Base-by-base conservation (phyloP, 805 yeast species). In the Wickerhamomyces queroliae region DNA sequence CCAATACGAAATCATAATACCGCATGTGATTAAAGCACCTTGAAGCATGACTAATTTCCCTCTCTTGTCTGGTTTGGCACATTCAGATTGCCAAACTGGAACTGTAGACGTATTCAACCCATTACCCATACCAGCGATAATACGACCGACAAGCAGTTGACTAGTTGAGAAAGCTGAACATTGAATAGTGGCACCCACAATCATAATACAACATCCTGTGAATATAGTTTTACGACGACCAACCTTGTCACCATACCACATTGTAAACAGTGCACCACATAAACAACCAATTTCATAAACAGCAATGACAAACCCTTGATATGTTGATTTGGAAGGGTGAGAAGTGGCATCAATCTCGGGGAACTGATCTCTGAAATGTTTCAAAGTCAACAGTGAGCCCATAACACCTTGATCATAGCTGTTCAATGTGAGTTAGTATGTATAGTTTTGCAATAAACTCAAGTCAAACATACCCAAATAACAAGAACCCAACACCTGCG, bases 51-150 rank as follows among this genome's bases (percentile, higher is more conserved):
- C 47, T 60, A 74, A 30, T 30, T 30, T 30, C 9, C 33, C 33
- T 30, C 33, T 30, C 22, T 30, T 30, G 15, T 18, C 19, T 7
- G 33, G 33, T 18, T 13, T 30, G 2, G 78, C 56, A 17, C 74
- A 45, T 48, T 76, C 81, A 4, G 78, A 64, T 33, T 74, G 63
- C 51, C 73, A 58, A 10, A 74, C 45, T n/a, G 80, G 77, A 19
- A 74, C 60, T 9, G 72, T 60, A 31, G 69, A 68, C 26, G 59
- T 57, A 11, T 70, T 63, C 38, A 70, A 41, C 43, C 64, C 63
- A 26, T 58, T 56, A 21, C 79, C 80, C 31, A 66, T 46, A 48
- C 81, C 81, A 38, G 75, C 48, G 31, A 76, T 43, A 33, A 76
- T 51, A 62, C 82, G 65, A 0, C 46, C 28, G 18, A 28, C 23